phyloP scores from a whole-genome alignment of 1,284 basidiomycete genomes.

The Cutaneotrichosporon cutaneum region DNA sequence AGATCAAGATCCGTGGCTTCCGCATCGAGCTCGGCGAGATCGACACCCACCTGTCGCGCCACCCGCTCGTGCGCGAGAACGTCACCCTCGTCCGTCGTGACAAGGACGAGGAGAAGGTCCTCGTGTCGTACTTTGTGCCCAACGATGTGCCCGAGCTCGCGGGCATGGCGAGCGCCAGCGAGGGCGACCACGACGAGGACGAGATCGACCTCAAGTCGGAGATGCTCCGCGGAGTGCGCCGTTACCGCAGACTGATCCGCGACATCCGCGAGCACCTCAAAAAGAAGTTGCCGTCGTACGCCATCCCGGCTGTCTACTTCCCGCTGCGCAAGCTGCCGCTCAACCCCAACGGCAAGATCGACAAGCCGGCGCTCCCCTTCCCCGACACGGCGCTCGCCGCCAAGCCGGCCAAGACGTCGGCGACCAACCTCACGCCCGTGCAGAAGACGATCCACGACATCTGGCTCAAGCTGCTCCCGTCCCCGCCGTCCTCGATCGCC shows the following conservation, averaged over 20 bases:
- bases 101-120: slow-evolving; percentile 99
- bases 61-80: slow-evolving; percentile 91
- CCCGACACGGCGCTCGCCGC: slow-evolving; percentile 86
- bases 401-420: slow-evolving; percentile 48
- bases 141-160: slow-evolving; percentile 66
- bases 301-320: slow-evolving; percentile 90
- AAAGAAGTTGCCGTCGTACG: slow-evolving; percentile 94
- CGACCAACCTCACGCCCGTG: slow-evolving; percentile 61
- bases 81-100: slow-evolving; percentile 95
- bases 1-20: slow-evolving; percentile 99
- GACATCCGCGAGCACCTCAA: slow-evolving; percentile 94
- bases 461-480: slow-evolving; percentile 82
- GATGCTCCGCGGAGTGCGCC: slow-evolving; percentile 69
- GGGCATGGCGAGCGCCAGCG: slow-evolving; percentile 68
- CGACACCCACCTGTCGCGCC: slow-evolving; percentile 91
- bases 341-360: slow-evolving; percentile 98
- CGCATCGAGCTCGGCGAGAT: slow-evolving; percentile 98
- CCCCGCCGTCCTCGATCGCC: slow-evolving; percentile 73
- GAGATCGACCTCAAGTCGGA: slow-evolving; percentile 54
- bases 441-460: slow-evolving; percentile 77
- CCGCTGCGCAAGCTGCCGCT: slow-evolving; percentile 93
- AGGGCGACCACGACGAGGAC: slow-evolving; percentile 61
- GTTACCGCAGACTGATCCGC: slow-evolving; percentile 85
- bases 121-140: slow-evolving; percentile 98
- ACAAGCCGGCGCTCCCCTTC: slow-evolving; percentile 98